These are phyloP conservation scores for Aureobasidium leucospermi DNA, from an alignment of 2,329 filamentous ascomycete species.

Conservation along the genomic window DNA sequence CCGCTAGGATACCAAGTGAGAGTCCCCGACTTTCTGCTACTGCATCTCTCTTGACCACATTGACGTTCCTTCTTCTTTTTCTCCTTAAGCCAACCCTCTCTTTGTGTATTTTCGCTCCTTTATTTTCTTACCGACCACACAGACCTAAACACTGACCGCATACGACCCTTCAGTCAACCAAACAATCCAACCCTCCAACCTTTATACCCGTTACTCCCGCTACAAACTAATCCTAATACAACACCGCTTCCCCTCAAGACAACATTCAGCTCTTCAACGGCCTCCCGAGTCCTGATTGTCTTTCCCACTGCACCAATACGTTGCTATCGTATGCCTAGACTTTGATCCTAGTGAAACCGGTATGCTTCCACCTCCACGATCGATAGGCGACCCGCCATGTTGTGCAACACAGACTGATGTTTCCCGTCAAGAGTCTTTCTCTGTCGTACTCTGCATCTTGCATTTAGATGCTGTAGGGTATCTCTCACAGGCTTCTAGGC, in stretches of 20 bases:
- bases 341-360: slow-evolving; percentile 5
- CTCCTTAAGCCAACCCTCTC: slow-evolving; percentile 8
- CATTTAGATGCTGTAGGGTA: slow-evolving; percentile 13
- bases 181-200: slow-evolving; percentile 1
- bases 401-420: slow-evolving; percentile 5
- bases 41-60: slow-evolving; percentile 5
- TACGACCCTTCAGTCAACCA: slow-evolving; percentile 4
- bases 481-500: neutral
- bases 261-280: slow-evolving; percentile 10
- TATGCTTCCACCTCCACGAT: slow-evolving; percentile 8
- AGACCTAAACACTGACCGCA: slow-evolving; percentile 10
- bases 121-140: neutral
- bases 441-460: slow-evolving; percentile 2
- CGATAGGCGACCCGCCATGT: neutral
- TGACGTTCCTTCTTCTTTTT: slow-evolving; percentile 2
- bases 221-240: slow-evolving; percentile 15
- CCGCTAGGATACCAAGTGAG: neutral
- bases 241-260: slow-evolving; percentile 1
- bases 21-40: neutral
- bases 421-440: neutral
- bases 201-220: slow-evolving; percentile 10
- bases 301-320: neutral
- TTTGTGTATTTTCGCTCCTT: slow-evolving; percentile 13
- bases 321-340: slow-evolving; percentile 9
- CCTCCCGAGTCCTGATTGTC: slow-evolving; percentile 1